phyloP scores from a whole-genome alignment of 176 grass and related monocot species.

The Oryza rufipogon region DNA sequence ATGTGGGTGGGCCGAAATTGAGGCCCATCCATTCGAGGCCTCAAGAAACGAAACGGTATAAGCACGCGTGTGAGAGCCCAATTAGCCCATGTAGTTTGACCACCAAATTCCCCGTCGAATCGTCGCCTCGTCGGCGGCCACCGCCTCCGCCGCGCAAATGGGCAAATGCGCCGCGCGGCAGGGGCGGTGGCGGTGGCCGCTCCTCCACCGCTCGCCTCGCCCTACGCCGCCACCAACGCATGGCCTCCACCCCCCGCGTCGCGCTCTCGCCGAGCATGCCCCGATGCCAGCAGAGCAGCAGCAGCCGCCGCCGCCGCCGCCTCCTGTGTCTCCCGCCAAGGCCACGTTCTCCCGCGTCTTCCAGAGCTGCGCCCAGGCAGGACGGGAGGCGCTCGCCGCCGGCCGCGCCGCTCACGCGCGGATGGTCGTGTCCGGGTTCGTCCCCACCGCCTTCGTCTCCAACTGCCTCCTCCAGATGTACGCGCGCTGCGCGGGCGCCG shows the following conservation, averaged over 20 bases:
- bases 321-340: neutral
- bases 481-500: conserved; percentile 41
- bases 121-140: neutral
- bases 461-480: conserved; percentile 90
- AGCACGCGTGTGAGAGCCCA: too few species aligned
- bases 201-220: neutral
- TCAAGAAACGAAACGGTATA: too few species aligned
- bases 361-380: conserved; percentile 55
- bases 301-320: neutral
- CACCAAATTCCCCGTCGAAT: neutral
- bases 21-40: too few species aligned
- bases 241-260: neutral
- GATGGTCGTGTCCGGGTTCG: conserved; percentile 65
- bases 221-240: conserved; percentile 6
- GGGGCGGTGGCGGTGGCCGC: neutral
- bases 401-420: conserved; percentile 62
- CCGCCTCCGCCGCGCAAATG: neutral
- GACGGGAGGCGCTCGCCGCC: conserved; percentile 34
- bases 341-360: conserved; percentile 69
- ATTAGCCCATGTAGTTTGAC: neutral
- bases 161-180: conserved; percentile 3
- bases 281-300: neutral
- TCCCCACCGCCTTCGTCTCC: conserved; percentile 63
- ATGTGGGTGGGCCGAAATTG: too few species aligned
- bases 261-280: conserved; percentile 3